These are phyloP conservation scores for Venturia oleaginea DNA, from an alignment of 2,329 filamentous ascomycete genomes.

Conservation along the genomic window DNA sequence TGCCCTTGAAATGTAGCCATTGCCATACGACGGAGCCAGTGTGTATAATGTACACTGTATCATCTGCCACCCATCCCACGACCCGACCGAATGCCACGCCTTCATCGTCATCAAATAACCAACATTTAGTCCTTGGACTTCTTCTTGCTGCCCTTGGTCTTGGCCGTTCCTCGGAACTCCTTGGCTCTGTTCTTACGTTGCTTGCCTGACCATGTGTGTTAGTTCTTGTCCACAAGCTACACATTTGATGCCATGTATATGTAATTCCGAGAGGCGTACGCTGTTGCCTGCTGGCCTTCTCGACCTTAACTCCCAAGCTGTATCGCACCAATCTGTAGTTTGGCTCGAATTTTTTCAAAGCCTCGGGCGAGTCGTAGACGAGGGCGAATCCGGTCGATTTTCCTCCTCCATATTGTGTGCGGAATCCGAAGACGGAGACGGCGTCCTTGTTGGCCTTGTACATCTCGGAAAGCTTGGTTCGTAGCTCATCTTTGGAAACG, in stretches of 20 bases:
- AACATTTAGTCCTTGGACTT: constrained; percentile 37
- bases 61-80: constrained; percentile 2
- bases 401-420: constrained; percentile 98
- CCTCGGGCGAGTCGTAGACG: constrained; percentile 96
- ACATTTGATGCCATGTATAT: neutral
- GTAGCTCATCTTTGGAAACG: constrained; percentile 98
- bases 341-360: constrained; percentile 99
- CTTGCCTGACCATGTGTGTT: constrained; percentile 62
- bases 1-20: neutral
- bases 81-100: neutral
- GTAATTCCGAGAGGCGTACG: constrained; percentile 57
- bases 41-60: neutral
- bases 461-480: constrained; percentile 82
- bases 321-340: constrained; percentile 94
- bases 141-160: constrained; percentile 94
- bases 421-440: constrained; percentile 96
- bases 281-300: constrained; percentile 97
- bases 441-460: constrained; percentile 99
- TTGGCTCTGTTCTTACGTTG: constrained; percentile 99
- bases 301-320: constrained; percentile 85
- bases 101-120: neutral
- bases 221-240: neutral
- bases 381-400: constrained; percentile 99
- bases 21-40: neutral
- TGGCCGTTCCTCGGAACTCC: constrained; percentile 95